Evolutionary conservation across 805 yeast species (phyloP).

Genomic region (Wickerhamomyces chaumierensis): DNA sequence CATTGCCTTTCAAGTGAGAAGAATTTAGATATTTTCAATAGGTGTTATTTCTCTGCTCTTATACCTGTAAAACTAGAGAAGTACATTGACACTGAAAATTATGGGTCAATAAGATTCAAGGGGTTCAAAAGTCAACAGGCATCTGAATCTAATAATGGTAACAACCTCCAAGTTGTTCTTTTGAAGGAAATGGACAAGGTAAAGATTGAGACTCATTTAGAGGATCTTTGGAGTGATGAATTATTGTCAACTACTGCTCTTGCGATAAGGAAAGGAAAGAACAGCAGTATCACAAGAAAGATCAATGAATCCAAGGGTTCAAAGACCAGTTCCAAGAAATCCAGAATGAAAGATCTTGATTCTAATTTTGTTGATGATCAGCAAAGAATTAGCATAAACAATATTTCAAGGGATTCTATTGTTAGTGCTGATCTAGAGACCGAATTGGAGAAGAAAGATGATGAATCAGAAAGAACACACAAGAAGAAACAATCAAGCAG

Average conservation of each 20-base stretch:
- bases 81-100: slow-evolving; percentile 3
- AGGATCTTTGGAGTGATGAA: slow-evolving; percentile 24
- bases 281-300: neutral
- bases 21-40: slow-evolving; percentile 6
- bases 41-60: slow-evolving; percentile 17
- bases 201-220: slow-evolving; percentile 18
- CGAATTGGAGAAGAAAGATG: neutral
- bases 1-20: neutral
- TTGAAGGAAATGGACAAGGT: slow-evolving; percentile 13
- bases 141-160: slow-evolving; percentile 1
- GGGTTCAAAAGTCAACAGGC: neutral
- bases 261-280: slow-evolving; percentile 1
- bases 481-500: slow-evolving; percentile 1
- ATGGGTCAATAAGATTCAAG: slow-evolving; percentile 4
- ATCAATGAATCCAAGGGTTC: neutral
- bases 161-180: slow-evolving; percentile 2
- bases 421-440: no score
- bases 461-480: neutral
- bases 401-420: no score
- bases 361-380: no score
- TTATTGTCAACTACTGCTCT: slow-evolving; percentile 7
- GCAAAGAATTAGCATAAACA: no score
- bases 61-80: slow-evolving; percentile 13
- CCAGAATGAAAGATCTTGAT: no score
- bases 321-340: neutral